Conservation (phyloP, 805 yeast genomes). For the Teunomyces funiuensis region DNA sequence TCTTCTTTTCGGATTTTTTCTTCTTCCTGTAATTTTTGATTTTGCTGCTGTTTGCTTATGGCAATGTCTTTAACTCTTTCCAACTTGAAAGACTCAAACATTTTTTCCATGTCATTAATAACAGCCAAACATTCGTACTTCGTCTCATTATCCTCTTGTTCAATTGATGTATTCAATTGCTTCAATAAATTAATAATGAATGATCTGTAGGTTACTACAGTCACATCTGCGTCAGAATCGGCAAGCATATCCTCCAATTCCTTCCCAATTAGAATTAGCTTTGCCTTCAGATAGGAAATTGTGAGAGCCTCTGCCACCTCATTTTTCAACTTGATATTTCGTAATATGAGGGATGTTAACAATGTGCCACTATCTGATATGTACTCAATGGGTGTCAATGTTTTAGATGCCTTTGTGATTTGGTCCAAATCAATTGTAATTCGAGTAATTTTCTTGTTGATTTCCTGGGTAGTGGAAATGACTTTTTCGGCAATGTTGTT, state of each 20-base stretch:
- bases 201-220: slow-evolving; percentile 48
- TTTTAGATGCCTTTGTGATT: slow-evolving; percentile 43
- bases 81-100: slow-evolving; percentile 57
- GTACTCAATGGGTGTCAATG: slow-evolving; percentile 44
- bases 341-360: slow-evolving; percentile 43
- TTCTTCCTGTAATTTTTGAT: not conserved
- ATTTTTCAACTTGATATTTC: slow-evolving; percentile 51
- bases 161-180: slow-evolving; percentile 57
- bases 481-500: slow-evolving; percentile 56
- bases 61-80: slow-evolving; percentile 28
- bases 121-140: slow-evolving; percentile 68
- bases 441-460: slow-evolving; percentile 41
- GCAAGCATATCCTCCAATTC: slow-evolving; percentile 53
- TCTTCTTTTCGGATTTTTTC: not conserved
- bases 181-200: slow-evolving; percentile 59
- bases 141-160: slow-evolving; percentile 52
- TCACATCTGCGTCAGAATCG: slow-evolving; percentile 29
- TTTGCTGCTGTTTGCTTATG: not conserved
- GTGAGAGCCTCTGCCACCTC: slow-evolving; percentile 52
- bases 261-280: slow-evolving; percentile 61
- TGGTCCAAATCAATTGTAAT: slow-evolving; percentile 48
- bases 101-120: slow-evolving; percentile 67
- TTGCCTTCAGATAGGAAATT: slow-evolving; percentile 63
- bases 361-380: slow-evolving; percentile 55
- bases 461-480: slow-evolving; percentile 48